phyloP scores from a whole-genome alignment of 2,329 filamentous ascomycete genomes.

The Epichloe baconii region DNA sequence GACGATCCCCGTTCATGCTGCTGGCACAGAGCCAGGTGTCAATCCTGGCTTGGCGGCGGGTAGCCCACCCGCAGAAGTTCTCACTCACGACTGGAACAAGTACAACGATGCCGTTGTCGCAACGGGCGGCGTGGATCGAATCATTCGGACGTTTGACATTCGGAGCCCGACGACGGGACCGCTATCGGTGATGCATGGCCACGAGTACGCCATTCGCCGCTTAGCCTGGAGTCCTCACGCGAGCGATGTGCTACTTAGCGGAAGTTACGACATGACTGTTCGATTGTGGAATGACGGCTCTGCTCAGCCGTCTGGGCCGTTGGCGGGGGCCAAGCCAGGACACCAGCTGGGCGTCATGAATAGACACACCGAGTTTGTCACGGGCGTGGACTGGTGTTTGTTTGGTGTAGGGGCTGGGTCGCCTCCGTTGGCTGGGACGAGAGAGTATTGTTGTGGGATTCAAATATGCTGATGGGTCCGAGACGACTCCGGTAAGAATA shows the following conservation, averaged over 20 bases:
- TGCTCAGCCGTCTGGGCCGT: constrained; percentile 23
- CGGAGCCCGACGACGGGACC: constrained; percentile 63
- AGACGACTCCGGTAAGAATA: constrained; percentile 6
- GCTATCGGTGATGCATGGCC: constrained; percentile 61
- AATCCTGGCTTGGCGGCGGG: constrained; percentile 22
- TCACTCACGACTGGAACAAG: constrained; percentile 99
- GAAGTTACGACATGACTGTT: constrained; percentile 97
- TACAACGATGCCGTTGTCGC: constrained; percentile 78
- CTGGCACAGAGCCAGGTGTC: constrained; percentile 33
- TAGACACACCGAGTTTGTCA: constrained; percentile 87
- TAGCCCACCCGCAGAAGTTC: constrained; percentile 60
- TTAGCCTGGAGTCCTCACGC: constrained; percentile 89
- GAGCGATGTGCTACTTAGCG: constrained; percentile 74
- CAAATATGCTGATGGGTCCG: constrained; percentile 35
- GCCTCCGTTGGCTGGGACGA: constrained; percentile 94
- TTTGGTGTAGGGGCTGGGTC: constrained; percentile 95
- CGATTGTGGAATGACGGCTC: constrained; percentile 77
- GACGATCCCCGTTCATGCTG: constrained; percentile 70
- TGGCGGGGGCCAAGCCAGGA: constrained; percentile 36
- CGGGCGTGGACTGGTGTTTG: constrained; percentile 93
- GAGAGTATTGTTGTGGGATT: constrained; percentile 82
- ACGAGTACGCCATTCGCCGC: constrained; percentile 80
- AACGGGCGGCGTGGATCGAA: constrained; percentile 75
- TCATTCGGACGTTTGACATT: constrained; percentile 84
- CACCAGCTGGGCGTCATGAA: constrained; percentile 78